Conservation (phyloP, 2,329 filamentous ascomycete species). For the Talaromyces albobiverticillius region DNA sequence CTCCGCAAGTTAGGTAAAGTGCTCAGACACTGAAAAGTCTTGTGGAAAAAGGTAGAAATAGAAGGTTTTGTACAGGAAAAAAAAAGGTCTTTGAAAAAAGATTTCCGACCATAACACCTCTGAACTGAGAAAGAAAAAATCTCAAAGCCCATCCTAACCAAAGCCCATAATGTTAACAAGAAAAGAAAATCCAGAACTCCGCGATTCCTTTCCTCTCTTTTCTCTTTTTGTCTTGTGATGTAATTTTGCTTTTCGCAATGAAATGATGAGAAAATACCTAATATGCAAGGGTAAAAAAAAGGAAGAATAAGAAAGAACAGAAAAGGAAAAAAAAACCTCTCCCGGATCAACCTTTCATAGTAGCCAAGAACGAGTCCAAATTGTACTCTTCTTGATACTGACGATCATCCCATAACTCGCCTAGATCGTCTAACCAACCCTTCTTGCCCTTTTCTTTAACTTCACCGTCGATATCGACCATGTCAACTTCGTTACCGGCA, state of each 20-base stretch:
- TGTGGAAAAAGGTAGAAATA: too few species aligned
- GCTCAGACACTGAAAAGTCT: too few species aligned
- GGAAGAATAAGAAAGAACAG: neutral
- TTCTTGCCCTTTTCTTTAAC: slow-evolving; percentile 95
- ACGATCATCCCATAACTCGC: slow-evolving; percentile 93
- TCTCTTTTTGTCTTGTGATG: neutral
- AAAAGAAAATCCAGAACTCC: neutral
- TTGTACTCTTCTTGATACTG: slow-evolving; percentile 99
- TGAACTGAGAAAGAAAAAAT: too few species aligned
- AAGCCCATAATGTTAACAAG: neutral
- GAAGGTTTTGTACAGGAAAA: too few species aligned
- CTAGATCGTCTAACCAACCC: slow-evolving; percentile 90
- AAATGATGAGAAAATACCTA: too few species aligned
- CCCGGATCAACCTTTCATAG: slow-evolving; percentile 65
- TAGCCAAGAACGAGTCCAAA: slow-evolving; percentile 90
- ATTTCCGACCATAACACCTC: too few species aligned
- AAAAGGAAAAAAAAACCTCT: too few species aligned
- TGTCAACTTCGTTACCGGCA: slow-evolving; percentile 60
- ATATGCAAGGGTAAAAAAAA: neutral
- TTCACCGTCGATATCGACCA: slow-evolving; percentile 91
- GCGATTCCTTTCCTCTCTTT: neutral
- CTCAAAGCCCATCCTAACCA: too few species aligned
- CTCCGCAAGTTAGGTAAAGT: too few species aligned
- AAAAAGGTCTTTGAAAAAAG: too few species aligned
- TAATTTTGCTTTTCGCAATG: too few species aligned